Conservation (phyloP, 2,329 filamentous ascomycete species). For the Bipolaris oryzae region DNA sequence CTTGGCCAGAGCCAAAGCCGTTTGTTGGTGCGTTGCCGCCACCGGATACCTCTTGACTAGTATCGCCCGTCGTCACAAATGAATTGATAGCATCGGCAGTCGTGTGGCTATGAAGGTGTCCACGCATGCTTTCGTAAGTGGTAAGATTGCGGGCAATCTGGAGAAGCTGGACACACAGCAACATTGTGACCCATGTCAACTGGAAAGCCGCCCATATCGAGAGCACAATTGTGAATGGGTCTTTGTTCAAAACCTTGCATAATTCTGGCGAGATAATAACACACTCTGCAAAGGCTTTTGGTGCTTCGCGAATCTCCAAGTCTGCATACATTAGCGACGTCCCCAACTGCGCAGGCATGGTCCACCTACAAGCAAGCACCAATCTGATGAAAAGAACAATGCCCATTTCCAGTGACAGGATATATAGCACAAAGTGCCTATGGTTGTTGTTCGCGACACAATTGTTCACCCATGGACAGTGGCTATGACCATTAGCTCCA, state of each 20-base stretch:
- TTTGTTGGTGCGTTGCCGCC: conserved; percentile 46
- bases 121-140: conserved; percentile 95
- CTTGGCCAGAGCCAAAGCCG: conserved; percentile 68
- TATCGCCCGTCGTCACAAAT: conserved; percentile 74
- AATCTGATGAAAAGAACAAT: conserved; percentile 75
- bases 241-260: conserved; percentile 78
- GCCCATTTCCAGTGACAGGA: conserved; percentile 76
- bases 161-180: conserved; percentile 89
- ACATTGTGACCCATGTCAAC: conserved; percentile 95
- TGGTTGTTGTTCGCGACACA: conserved; percentile 96
- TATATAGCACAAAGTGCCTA: conserved; percentile 91
- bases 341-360: neutral
- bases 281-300: conserved; percentile 61
- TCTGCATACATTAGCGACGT: conserved; percentile 57
- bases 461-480: conserved; percentile 98
- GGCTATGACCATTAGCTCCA: conserved; percentile 60
- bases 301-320: conserved; percentile 63
- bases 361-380: conserved; percentile 70
- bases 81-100: conserved; percentile 68
- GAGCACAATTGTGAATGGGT: conserved; percentile 82
- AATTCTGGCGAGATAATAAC: conserved; percentile 75
- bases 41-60: conserved; percentile 61
- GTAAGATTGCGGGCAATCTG: conserved; percentile 93
- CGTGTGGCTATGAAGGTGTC: conserved; percentile 66
- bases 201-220: conserved; percentile 82